phyloP scores from a whole-genome alignment of 2,329 filamentous ascomycete genomes.

The Ceratocystis huliohia region DNA sequence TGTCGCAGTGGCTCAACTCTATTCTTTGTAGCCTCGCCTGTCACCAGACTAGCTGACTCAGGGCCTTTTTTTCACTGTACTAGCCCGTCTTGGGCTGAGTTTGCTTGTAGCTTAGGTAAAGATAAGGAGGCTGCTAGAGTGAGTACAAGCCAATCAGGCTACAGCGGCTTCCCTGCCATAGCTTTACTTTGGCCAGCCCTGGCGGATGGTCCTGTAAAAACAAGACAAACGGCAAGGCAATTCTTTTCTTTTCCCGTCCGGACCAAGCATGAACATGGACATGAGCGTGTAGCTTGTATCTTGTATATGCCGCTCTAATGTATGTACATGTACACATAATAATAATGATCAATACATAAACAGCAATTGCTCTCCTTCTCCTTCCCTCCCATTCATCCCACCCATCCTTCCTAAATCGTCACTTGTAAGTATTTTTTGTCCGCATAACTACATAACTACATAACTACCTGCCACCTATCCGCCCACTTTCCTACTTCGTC shows the following conservation, averaged over 20 bases:
- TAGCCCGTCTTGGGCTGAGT: background rate
- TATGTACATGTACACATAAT: background rate
- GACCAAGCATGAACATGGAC: background rate
- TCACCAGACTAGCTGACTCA: background rate
- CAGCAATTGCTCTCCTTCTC: background rate
- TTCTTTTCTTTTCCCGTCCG: background rate
- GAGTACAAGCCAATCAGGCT: background rate
- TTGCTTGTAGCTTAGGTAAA: background rate
- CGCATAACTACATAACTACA: conserved; percentile 7
- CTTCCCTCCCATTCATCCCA: background rate
- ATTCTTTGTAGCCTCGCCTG: background rate
- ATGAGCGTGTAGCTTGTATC: background rate
- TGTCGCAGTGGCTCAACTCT: background rate
- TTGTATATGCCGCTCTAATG: background rate
- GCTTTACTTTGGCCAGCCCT: background rate
- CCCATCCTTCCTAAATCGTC: conserved; percentile 6
- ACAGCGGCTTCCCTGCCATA: too few relatives aligned
- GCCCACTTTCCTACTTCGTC: background rate
- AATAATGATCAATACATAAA: background rate
- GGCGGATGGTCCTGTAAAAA: background rate
- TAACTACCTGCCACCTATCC: conserved; percentile 7
- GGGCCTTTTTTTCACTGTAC: background rate
- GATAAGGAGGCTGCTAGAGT: conserved; percentile 2
- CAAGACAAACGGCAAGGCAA: too few relatives aligned
- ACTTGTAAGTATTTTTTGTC: background rate